These are phyloP conservation scores for Butyriboletus loyo DNA, from an alignment of 768 basidiomycete genomes.

Conservation along the genomic window DNA sequence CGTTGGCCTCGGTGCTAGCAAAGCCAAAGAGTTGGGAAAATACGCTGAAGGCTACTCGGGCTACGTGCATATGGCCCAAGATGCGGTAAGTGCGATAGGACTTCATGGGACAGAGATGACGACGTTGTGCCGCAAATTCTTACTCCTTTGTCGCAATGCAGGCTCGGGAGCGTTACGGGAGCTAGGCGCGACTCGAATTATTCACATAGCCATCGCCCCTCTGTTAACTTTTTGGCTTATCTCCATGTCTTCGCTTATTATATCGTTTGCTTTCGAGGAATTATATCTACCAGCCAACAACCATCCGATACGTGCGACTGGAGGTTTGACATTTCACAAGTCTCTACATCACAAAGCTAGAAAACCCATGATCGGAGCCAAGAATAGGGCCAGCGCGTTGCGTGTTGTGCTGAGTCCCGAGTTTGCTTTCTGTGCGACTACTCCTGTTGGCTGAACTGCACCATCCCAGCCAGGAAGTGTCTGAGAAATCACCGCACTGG, in stretches of 20 bases:
- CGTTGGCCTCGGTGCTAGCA: conserved; percentile 89
- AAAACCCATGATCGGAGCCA: conserved; percentile 29
- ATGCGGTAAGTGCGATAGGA: conserved; percentile 48
- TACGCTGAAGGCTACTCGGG: conserved; percentile 65
- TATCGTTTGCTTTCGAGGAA: conserved; percentile 14
- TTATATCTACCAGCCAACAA: conserved; percentile 13
- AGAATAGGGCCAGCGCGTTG: conserved; percentile 20
- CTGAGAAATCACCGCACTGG: conserved; percentile 63
- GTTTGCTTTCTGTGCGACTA: conserved; percentile 20
- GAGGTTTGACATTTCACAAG: background rate
- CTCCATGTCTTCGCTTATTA: conserved; percentile 9
- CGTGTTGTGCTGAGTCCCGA: conserved; percentile 18
- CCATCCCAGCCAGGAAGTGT: conserved; percentile 43
- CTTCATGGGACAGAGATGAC: conserved; percentile 22
- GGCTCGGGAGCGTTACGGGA: conserved; percentile 37
- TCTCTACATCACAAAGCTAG: conserved; percentile 19
- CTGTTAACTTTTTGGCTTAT: conserved; percentile 16
- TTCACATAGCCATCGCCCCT: conserved; percentile 8
- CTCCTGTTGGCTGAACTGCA: conserved; percentile 10
- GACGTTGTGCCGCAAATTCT: conserved; percentile 16
- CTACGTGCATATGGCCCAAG: conserved; percentile 71
- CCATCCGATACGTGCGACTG: background rate
- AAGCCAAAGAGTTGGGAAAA: conserved; percentile 79
- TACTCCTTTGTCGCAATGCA: conserved; percentile 27
- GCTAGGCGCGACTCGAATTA: conserved; percentile 16